Conservation (phyloP, 2,329 filamentous ascomycete genomes). For the Elsinoe fawcettii region DNA sequence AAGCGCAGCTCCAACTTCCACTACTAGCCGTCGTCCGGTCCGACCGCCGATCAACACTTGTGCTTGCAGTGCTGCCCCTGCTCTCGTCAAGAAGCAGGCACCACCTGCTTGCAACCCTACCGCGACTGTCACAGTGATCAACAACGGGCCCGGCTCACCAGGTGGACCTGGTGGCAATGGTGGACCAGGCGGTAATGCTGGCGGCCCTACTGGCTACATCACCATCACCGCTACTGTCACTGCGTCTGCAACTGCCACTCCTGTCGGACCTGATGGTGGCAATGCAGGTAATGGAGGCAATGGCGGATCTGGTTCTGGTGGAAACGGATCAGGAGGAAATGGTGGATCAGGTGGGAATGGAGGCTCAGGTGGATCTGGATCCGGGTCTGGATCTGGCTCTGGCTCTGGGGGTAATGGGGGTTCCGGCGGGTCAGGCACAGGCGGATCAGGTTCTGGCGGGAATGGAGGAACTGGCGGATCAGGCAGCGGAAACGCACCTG, state of each 20-base stretch:
- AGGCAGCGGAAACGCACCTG: not conserved
- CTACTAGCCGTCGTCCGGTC: constrained; percentile 14
- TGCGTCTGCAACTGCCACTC: constrained; percentile 4
- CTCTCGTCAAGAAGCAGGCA: not conserved
- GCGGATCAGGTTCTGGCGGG: not conserved
- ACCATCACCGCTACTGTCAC: constrained; percentile 11
- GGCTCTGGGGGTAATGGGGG: not conserved
- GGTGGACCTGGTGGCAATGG: not conserved
- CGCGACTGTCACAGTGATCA: constrained; percentile 18
- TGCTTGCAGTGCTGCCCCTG: not conserved
- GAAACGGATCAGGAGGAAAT: not conserved
- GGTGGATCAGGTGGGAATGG: not conserved
- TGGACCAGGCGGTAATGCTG: not conserved
- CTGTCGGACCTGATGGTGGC: not conserved
- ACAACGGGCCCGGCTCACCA: constrained; percentile 13
- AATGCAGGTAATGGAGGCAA: not conserved
- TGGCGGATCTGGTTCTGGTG: not conserved
- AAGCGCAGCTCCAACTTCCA: constrained; percentile 1
- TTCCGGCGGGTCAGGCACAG: not conserved
- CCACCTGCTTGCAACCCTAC: constrained; percentile 13
- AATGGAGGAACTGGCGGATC: not conserved
- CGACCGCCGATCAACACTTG: constrained; percentile 11
- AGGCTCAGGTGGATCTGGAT: constrained; percentile 10
- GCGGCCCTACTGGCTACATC: not conserved
- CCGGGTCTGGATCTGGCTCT: too few relatives aligned